phyloP scores from a whole-genome alignment of 1,139 yeast genomes.

The Debaryomyces subglobosus region DNA sequence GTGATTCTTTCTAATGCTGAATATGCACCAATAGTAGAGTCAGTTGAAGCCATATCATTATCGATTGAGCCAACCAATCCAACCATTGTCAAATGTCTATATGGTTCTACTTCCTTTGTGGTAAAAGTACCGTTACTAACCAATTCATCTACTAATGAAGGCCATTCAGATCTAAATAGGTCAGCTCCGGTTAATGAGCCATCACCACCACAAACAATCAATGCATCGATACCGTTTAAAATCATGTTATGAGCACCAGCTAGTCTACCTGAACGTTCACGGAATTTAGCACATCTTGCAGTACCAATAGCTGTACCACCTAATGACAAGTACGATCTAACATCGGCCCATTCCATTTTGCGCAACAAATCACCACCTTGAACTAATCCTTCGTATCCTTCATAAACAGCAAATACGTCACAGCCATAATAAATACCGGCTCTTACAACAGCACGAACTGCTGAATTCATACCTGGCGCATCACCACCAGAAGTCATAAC shows the following conservation, averaged over 20 bases:
- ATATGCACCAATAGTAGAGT: slow-evolving; percentile 94
- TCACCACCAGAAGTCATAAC: slow-evolving; percentile 99
- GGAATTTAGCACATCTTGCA: slow-evolving; percentile 86
- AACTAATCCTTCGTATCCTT: slow-evolving; percentile 94
- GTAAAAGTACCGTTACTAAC: slow-evolving; percentile 56
- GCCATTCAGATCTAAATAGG: slow-evolving; percentile 92
- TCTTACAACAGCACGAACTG: slow-evolving; percentile 91
- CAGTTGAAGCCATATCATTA: slow-evolving; percentile 96
- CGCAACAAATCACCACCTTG: slow-evolving; percentile 78
- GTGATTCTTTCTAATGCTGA: slow-evolving; percentile 93
- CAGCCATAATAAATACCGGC: slow-evolving; percentile 89
- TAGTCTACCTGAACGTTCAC: slow-evolving; percentile 82
- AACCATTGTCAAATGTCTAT: slow-evolving; percentile 80
- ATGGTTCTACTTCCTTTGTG: slow-evolving; percentile 55
- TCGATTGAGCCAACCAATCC: slow-evolving; percentile 97
- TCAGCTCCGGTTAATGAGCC: slow-evolving; percentile 98
- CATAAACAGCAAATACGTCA: slow-evolving; percentile 90
- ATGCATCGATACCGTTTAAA: slow-evolving; percentile 87
- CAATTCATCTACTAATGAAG: slow-evolving; percentile 75
- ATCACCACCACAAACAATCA: slow-evolving; percentile 98
- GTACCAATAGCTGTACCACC: slow-evolving; percentile 98
- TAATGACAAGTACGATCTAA: slow-evolving; percentile 84
- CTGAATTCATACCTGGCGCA: slow-evolving; percentile 98
- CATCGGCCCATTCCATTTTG: slow-evolving; percentile 89
- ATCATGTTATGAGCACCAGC: slow-evolving; percentile 83